phyloP scores from a whole-genome alignment of 371 early-diverging fungal species.

The Dichotomocladium elegans region DNA sequence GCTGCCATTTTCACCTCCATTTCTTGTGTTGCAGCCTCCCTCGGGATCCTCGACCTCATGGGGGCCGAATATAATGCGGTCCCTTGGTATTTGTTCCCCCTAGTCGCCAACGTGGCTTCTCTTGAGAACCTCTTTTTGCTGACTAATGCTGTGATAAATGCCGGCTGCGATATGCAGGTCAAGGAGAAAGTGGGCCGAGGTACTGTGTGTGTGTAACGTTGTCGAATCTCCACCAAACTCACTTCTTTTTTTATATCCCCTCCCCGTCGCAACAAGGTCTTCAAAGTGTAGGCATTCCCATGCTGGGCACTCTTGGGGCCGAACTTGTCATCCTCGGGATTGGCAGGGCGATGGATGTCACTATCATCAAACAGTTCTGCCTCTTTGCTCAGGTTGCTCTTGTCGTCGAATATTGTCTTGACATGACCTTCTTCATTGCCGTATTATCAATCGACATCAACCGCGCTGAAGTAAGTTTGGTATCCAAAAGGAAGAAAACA shows the following conservation, averaged over 20 bases:
- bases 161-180: slow-evolving; percentile 63
- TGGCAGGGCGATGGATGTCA: slow-evolving; percentile 52
- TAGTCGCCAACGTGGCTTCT: slow-evolving; percentile 65
- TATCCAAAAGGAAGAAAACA: too few species aligned
- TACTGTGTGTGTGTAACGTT: too few species aligned
- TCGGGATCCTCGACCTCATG: slow-evolving; percentile 19
- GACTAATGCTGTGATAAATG: slow-evolving; percentile 65
- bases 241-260: neutral
- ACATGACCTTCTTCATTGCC: slow-evolving; percentile 70
- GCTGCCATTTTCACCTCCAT: slow-evolving; percentile 49
- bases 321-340: slow-evolving; percentile 52
- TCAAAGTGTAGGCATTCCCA: slow-evolving; percentile 57
- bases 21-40: slow-evolving; percentile 20
- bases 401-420: slow-evolving; percentile 64
- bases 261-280: slow-evolving; percentile 28
- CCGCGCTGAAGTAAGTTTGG: slow-evolving; percentile 62
- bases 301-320: slow-evolving; percentile 51
- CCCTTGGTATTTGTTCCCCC: slow-evolving; percentile 56
- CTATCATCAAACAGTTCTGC: slow-evolving; percentile 68
- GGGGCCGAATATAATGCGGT: slow-evolving; percentile 8
- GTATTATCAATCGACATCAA: slow-evolving; percentile 75
- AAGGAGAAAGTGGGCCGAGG: slow-evolving; percentile 67
- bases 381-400: slow-evolving; percentile 61
- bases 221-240: too few species aligned
- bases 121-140: slow-evolving; percentile 71